phyloP scores from a whole-genome alignment of 2,329 filamentous ascomycete genomes.

The Chalaropsis ovoidea region DNA sequence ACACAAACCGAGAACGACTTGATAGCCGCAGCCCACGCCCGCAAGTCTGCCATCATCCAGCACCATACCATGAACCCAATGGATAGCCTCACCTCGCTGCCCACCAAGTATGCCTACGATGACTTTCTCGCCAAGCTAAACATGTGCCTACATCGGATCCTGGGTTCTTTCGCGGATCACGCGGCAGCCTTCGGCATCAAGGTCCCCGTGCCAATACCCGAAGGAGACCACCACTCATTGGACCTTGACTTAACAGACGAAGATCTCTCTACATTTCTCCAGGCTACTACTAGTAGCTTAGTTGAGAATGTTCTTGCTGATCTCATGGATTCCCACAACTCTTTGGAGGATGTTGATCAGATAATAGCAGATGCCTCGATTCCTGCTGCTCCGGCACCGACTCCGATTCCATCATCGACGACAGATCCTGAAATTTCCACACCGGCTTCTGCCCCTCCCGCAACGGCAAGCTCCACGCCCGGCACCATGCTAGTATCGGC shows the following conservation, averaged over 20 bases:
- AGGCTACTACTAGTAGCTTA: slow-evolving; percentile 36
- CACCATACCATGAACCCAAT: slow-evolving; percentile 19
- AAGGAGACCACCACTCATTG: slow-evolving; percentile 29
- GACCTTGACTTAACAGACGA: slow-evolving; percentile 31
- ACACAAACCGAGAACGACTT: slow-evolving; percentile 23
- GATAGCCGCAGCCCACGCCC: slow-evolving; percentile 21
- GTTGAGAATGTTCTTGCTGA: slow-evolving; percentile 36
- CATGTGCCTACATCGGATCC: slow-evolving; percentile 31
- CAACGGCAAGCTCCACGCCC: slow-evolving; percentile 26
- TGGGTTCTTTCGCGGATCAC: slow-evolving; percentile 32
- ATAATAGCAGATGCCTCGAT: slow-evolving; percentile 22
- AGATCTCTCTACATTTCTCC: slow-evolving; percentile 37
- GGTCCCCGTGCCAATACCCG: slow-evolving; percentile 30
- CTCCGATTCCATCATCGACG: slow-evolving; percentile 27
- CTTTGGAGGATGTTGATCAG: slow-evolving; percentile 25
- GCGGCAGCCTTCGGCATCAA: slow-evolving; percentile 33
- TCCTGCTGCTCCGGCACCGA: slow-evolving; percentile 20
- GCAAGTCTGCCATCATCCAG: slow-evolving; percentile 20
- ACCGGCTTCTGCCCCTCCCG: slow-evolving; percentile 20
- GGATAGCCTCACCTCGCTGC: slow-evolving; percentile 10
- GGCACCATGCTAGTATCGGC: slow-evolving; percentile 30
- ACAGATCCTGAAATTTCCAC: slow-evolving; percentile 29
- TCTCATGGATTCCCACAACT: slow-evolving; percentile 25
- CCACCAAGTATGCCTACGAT: slow-evolving; percentile 17
- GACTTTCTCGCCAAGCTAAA: slow-evolving; percentile 32